Percentiles rank a stretch among this genome's conserved stretches.
These are phyloP conservation scores for Colletotrichum siamense DNA, from an alignment of 2,329 filamentous ascomycete species.

Conservation along the genomic window DNA sequence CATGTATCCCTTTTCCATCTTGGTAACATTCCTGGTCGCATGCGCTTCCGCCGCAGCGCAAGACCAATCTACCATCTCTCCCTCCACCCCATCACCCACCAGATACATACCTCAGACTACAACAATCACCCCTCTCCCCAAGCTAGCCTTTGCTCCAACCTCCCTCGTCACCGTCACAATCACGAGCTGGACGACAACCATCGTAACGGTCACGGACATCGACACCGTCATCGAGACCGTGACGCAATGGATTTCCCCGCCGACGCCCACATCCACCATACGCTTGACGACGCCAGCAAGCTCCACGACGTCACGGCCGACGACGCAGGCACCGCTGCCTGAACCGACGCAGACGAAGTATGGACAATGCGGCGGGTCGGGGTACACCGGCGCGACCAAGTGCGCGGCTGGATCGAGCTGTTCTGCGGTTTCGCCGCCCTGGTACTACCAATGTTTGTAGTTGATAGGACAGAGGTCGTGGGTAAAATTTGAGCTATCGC, in stretches of 20 bases:
- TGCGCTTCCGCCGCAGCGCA: background rate
- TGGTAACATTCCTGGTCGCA: background rate
- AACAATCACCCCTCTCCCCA: background rate
- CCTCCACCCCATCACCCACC: background rate
- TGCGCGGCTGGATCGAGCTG: slow-evolving; percentile 14
- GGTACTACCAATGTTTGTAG: slow-evolving; percentile 17
- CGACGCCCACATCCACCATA: background rate
- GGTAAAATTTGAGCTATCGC: too few species aligned
- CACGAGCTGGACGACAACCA: slow-evolving; percentile 10
- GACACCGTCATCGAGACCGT: slow-evolving; percentile 14
- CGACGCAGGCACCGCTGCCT: background rate
- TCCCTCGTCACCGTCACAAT: background rate
- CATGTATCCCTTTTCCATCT: background rate
- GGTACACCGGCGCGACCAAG: slow-evolving; percentile 4
- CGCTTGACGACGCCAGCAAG: background rate
- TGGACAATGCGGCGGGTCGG: slow-evolving; percentile 17
- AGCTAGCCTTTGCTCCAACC: background rate
- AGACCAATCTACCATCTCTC: background rate
- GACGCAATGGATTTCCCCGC: slow-evolving; percentile 2
- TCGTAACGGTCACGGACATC: background rate
- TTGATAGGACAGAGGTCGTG: too few species aligned
- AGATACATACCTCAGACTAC: background rate
- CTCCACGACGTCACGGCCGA: background rate
- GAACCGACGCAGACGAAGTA: slow-evolving; percentile 18
- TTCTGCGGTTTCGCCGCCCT: background rate